A percentile compares a stretch with the other conserved stretches of the same genome.
Evolutionary conservation across 768 basidiomycete genomes (phyloP).

Genomic region (Lanmaoa rubissima): DNA sequence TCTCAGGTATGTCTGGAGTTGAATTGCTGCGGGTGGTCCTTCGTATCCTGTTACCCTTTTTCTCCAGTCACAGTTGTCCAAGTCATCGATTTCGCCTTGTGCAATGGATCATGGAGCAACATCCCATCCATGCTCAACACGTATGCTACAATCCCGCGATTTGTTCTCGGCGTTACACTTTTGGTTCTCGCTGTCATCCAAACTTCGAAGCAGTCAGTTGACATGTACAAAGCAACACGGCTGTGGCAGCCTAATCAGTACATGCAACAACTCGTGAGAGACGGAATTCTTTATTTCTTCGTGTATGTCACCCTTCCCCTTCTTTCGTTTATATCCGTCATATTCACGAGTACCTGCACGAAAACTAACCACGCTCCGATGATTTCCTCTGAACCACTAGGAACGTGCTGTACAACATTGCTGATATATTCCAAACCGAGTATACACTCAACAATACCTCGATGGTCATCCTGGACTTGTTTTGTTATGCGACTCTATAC

Average conservation of each 20-base stretch:
- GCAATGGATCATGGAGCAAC: too few species aligned
- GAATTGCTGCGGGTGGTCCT: too few species aligned
- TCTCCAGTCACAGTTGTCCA: too few species aligned
- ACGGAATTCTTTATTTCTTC: constrained; percentile 12
- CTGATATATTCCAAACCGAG: not conserved
- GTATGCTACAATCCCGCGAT: not conserved
- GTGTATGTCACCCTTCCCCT: not conserved
- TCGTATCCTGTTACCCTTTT: too few species aligned
- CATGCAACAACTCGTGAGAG: not conserved
- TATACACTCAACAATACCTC: not conserved
- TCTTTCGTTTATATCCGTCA: not conserved
- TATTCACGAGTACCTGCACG: not conserved
- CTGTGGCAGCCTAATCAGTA: constrained; percentile 8
- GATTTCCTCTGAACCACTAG: not conserved
- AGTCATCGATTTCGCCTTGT: too few species aligned
- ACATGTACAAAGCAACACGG: constrained; percentile 8
- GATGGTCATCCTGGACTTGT: not conserved
- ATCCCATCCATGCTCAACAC: too few species aligned
- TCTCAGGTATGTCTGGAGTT: too few species aligned
- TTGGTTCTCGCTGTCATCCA: not conserved
- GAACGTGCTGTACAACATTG: not conserved
- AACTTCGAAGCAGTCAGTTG: not conserved
- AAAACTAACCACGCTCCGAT: not conserved
- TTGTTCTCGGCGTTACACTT: not conserved
- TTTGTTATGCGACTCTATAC: not conserved